Evolutionary conservation across 371 early-diverging fungal species (phyloP), one percentile per base, ranked within the genome.

Genomic region (Funneliformis caledonium): DNA sequence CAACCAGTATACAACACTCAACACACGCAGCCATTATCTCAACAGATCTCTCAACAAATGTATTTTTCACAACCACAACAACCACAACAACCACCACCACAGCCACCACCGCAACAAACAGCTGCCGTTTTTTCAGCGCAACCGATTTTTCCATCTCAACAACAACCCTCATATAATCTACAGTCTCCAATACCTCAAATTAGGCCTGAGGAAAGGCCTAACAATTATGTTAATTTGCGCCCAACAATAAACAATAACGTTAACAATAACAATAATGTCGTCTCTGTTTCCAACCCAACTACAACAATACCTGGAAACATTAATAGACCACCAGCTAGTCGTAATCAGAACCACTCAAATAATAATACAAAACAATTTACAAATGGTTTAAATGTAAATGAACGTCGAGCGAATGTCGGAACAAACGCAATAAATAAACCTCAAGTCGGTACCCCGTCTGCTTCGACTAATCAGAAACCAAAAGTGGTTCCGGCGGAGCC

Each of bases 401-500:
- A 68, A 19, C n/a, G 12, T n/a, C n/a, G n/a, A 43, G 43, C 37
- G n/a, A 43, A 43, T 43, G n/a, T 6, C 7, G 8, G 6, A 19
- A 2, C 19, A 9, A 45, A 16, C 45, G n/a, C 45, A 37, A 69
- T 14, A 45, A 69, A 69, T 47, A 69, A 69, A 9, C n/a, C 69
- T 69, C 37, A 65, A 14, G n/a, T n/a, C 22, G 37, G 11, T 10
- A n/a, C 11, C 6, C 7, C 45, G 22, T 14, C 69, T 45, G 37
- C 69, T n/a, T 43, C 69, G 7, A 14, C 45, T 42, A 37, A 37
- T 16, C 69, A 69, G n/a, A 69, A 47, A 47, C 43, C 31, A 42
- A 37, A 69, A 69, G 69, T 43, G 69, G 22, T 4, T 19, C 76
- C 65, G 8, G 65, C 78, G 19, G 78, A 78, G 14, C 89, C 89